Conservation (phyloP, 2,329 filamentous ascomycete species). For the Pyricularia pennisetigena region DNA sequence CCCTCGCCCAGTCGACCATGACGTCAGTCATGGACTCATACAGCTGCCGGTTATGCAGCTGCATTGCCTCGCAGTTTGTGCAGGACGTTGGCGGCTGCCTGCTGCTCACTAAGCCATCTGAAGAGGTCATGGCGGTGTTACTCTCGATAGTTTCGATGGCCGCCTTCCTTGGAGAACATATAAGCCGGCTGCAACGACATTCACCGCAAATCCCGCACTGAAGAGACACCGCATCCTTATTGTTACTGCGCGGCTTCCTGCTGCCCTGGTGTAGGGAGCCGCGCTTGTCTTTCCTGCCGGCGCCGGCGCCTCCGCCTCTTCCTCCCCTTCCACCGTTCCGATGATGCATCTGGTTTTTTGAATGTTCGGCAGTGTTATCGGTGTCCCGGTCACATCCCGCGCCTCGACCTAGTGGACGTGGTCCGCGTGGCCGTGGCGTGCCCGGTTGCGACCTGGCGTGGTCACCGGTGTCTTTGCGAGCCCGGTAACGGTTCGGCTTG, state of each 20-base stretch:
- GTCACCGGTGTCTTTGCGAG: not conserved
- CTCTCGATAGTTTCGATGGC: not conserved
- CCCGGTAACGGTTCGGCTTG: not conserved
- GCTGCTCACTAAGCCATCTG: not conserved
- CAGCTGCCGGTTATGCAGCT: not conserved
- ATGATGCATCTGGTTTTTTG: not conserved
- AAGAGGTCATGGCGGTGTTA: not conserved
- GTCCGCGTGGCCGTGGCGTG: not conserved
- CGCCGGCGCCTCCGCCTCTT: not conserved
- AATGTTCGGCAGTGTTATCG: not conserved
- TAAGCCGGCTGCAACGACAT: not conserved
- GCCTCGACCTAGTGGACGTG: not conserved
- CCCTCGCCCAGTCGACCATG: not conserved
- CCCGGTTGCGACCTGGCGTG: not conserved
- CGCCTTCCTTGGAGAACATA: not conserved
- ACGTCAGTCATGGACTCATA: not conserved
- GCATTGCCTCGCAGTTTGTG: not conserved
- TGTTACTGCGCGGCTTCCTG: not conserved
- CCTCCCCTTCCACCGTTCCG: not conserved
- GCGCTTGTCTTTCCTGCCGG: not conserved
- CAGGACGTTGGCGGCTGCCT: not conserved
- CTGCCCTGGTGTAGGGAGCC: not conserved
- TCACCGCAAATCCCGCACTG: not conserved
- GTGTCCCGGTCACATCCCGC: not conserved
- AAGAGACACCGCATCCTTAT: not conserved